Conservation (phyloP, 2,329 filamentous ascomycete genomes). For the Clathrospora elynae region DNA sequence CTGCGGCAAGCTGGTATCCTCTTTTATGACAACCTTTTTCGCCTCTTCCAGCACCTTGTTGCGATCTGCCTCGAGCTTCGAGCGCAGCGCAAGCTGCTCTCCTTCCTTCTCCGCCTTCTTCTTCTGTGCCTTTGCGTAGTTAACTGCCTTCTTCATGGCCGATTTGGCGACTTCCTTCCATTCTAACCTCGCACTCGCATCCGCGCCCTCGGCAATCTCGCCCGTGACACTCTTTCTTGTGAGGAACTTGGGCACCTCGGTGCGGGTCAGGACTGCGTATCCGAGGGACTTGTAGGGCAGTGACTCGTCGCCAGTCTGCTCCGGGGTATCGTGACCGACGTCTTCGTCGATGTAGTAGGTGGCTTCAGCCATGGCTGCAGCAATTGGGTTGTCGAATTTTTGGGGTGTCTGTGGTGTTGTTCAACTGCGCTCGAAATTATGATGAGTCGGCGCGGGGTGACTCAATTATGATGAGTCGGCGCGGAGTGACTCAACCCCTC, state of each 20-base stretch:
- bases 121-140: slow-evolving; percentile 74
- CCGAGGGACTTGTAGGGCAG: slow-evolving; percentile 82
- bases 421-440: slow-evolving; percentile 33
- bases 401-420: slow-evolving; percentile 23
- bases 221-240: slow-evolving; percentile 61
- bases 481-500: slow-evolving; percentile 31
- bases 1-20: slow-evolving; percentile 74
- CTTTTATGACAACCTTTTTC: slow-evolving; percentile 73
- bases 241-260: slow-evolving; percentile 67
- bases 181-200: slow-evolving; percentile 65
- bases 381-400: slow-evolving; percentile 30
- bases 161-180: slow-evolving; percentile 87
- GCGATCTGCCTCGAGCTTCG: slow-evolving; percentile 73
- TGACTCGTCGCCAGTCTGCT: slow-evolving; percentile 68
- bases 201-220: slow-evolving; percentile 53
- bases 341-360: slow-evolving; percentile 81
- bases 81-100: slow-evolving; percentile 71
- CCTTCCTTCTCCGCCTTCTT: slow-evolving; percentile 83
- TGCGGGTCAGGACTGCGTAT: slow-evolving; percentile 75
- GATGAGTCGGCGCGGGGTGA: slow-evolving; percentile 31
- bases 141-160: slow-evolving; percentile 82
- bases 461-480: slow-evolving; percentile 36
- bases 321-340: slow-evolving; percentile 71
- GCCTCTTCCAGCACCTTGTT: slow-evolving; percentile 77
- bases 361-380: slow-evolving; percentile 45